Evolutionary conservation across 2,329 filamentous ascomycete genomes (phyloP).

Genomic region (Aspergillus glaucus): DNA sequence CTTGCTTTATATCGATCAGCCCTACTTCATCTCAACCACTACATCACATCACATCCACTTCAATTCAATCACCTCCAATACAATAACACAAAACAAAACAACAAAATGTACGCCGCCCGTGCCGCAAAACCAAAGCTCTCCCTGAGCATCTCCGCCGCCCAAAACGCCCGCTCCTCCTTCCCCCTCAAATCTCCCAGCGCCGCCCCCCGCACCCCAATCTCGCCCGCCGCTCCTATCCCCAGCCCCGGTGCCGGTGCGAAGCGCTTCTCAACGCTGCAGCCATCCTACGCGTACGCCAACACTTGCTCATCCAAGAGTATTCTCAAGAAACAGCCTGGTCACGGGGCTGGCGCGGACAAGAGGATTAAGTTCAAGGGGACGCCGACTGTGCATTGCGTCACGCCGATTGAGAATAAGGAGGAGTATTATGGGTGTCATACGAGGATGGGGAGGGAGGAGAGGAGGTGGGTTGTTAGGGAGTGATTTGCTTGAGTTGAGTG

Average conservation of each 20-base stretch:
- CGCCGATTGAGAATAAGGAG: constrained; percentile 43
- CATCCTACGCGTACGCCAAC: constrained; percentile 40
- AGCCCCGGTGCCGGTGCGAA: constrained; percentile 24
- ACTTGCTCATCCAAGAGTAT: constrained; percentile 42
- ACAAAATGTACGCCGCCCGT: constrained; percentile 37
- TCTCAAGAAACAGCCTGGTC: constrained; percentile 37
- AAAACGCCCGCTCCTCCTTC: constrained; percentile 30
- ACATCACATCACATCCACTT: neutral
- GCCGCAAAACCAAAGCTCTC: constrained; percentile 42
- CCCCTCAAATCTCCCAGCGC: constrained; percentile 39
- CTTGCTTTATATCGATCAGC: constrained; percentile 6
- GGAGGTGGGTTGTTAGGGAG: constrained; percentile 39
- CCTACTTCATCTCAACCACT: neutral
- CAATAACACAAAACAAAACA: no score
- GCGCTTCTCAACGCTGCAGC: constrained; percentile 38
- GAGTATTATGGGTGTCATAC: constrained; percentile 44
- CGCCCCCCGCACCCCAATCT: constrained; percentile 38
- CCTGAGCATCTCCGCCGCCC: constrained; percentile 38
- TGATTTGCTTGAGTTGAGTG: constrained; percentile 13
- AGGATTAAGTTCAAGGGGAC: constrained; percentile 40
- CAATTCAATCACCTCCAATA: constrained; percentile 3
- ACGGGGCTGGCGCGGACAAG: constrained; percentile 21
- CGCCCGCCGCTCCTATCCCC: constrained; percentile 25
- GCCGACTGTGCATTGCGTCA: constrained; percentile 42
- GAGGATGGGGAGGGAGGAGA: constrained; percentile 42